Conservation (phyloP, 225 moss, liverwort and hornwort species). For the Anthoceros angustus region DNA sequence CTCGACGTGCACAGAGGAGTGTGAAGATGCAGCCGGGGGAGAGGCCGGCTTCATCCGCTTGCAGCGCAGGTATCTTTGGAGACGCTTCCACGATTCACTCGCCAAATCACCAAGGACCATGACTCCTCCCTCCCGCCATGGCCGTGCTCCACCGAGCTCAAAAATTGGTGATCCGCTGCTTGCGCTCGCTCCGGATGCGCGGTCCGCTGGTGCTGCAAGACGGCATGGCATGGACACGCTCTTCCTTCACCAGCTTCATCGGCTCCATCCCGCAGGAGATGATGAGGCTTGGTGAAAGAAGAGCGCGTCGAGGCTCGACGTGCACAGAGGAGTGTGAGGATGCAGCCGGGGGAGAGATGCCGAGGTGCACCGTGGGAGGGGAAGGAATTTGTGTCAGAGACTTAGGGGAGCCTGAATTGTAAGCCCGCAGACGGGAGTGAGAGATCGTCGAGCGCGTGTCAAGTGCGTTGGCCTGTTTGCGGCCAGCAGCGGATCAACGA, state of each 20-base stretch:
- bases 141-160: no score
- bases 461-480: no score
- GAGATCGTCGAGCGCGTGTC: no score
- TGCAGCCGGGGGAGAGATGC: background rate
- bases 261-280: background rate
- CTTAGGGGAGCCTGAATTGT: no score
- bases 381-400: background rate
- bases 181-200: no score
- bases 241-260: conserved; percentile 4
- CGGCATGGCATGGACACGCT: background rate
- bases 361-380: background rate
- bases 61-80: background rate
- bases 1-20: background rate
- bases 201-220: no score
- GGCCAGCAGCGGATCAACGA: no score
- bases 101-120: no score
- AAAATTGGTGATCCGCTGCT: no score
- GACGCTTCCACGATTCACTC: no score
- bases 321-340: background rate
- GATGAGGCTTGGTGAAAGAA: conserved; percentile 1
- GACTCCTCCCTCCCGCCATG: no score
- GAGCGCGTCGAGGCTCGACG: background rate
- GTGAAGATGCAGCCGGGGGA: background rate
- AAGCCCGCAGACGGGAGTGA: no score
- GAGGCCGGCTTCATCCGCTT: background rate